Base-by-base conservation (phyloP, 331 rosid species). In the Malus hybrid region DNA sequence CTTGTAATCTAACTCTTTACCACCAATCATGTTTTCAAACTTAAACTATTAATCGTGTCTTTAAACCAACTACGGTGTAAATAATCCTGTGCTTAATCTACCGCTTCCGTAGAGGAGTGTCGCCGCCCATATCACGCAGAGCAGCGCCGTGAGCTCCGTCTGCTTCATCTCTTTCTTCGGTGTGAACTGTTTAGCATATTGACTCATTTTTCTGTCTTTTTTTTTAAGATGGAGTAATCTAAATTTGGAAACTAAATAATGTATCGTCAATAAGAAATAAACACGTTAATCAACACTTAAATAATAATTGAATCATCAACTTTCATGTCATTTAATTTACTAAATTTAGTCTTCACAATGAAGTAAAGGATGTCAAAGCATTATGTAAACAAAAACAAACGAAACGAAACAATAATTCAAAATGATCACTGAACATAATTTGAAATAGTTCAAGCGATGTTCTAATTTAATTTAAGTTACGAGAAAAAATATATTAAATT, bases 91-190 rank as follows among this genome's bases (percentile, higher is more conserved):
- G 34, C 12, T 68, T 5, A 42, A 22, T 44, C 36, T 68, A 4
- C 36, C 1, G 18, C 10, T 66, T 66, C 70, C 60, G 19, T 54
- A 16, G 7, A 28, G 29, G 29, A 28, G 29, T 28, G 29, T 28
- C 29, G 78, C 79, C 69, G 86, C 91, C 97, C 97, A 92, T 14
- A 72, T 68, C 20, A 87, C 69, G 80, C 96, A 88, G 16, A 92
- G 80, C 4, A 80, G 24, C 76, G 80, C 71, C 36, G 90, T 86
- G 80, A 90, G 80, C 83, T 86, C 97, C 34, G 57, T 18, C 54
- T 81, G 92, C 97, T 90, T 92, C 96, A 92, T 85, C 73, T 31
- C 65, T 73, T 63, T 70, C 36, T 57, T 18, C 33, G 39, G 24
- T 27, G 46, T 50, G 65, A 24, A 14, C 33, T 36, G 54, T 70